A percentile compares a stretch with the other conserved stretches of the same genome.
phyloP scores from a whole-genome alignment of 1,139 yeast species.

The Saccharomyces hybrid region DNA sequence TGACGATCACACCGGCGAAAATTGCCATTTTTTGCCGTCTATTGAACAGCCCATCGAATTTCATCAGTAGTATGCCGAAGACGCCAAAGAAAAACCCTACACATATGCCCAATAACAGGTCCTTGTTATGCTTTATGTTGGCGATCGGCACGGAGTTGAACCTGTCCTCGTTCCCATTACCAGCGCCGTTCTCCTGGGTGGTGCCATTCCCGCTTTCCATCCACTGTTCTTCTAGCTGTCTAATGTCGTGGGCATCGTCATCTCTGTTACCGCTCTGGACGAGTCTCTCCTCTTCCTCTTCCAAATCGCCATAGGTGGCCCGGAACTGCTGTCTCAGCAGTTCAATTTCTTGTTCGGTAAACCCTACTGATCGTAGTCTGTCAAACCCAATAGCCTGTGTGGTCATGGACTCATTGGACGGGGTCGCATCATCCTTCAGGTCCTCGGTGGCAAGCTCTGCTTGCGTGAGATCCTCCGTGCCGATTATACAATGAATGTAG shows the following conservation, averaged over 20 bases:
- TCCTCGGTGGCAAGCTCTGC: slow-evolving; percentile 60
- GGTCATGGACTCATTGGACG: slow-evolving; percentile 34
- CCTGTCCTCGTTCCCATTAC: slow-evolving; percentile 18
- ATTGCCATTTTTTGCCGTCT: slow-evolving; percentile 56
- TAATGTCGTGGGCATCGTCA: slow-evolving; percentile 14
- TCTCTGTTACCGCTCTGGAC: slow-evolving; percentile 13
- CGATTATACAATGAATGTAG: slow-evolving; percentile 75
- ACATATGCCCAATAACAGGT: slow-evolving; percentile 53
- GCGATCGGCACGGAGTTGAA: slow-evolving; percentile 29
- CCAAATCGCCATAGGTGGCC: slow-evolving; percentile 49
- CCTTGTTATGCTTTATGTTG: slow-evolving; percentile 41
- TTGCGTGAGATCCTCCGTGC: slow-evolving; percentile 48
- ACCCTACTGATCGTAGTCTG: slow-evolving; percentile 73
- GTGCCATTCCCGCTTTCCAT: slow-evolving; percentile 64
- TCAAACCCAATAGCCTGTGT: slow-evolving; percentile 85
- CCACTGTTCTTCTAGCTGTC: slow-evolving; percentile 84
- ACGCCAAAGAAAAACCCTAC: slow-evolving; percentile 61
- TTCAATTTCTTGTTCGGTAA: slow-evolving; percentile 64
- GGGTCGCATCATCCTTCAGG: slow-evolving; percentile 41
- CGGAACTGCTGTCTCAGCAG: slow-evolving; percentile 70
- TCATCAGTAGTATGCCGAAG: slow-evolving; percentile 47
- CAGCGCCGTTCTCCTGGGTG: slow-evolving; percentile 28
- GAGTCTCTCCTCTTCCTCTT: slow-evolving; percentile 30
- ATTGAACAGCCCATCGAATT: slow-evolving; percentile 50
- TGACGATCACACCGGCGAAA: slow-evolving; percentile 51